Percentiles rank a stretch among this genome's conserved stretches.
Conservation (phyloP, 2,329 filamentous ascomycete genomes). For the Alternaria conjuncta region DNA sequence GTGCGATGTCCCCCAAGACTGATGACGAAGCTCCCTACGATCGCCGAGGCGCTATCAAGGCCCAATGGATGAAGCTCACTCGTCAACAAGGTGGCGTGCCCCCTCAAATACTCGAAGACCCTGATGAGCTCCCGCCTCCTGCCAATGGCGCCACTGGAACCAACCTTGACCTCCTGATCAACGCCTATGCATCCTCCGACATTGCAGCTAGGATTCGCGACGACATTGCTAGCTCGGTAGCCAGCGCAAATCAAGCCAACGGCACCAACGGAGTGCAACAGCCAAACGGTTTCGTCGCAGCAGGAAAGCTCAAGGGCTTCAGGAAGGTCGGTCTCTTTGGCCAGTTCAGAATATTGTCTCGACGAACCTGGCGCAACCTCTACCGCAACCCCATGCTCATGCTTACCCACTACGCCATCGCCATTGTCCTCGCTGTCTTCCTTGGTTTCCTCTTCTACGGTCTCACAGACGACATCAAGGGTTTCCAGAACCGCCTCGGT, state of each 20-base stretch:
- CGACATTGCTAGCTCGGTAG: conserved; percentile 76
- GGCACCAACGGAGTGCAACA: conserved; percentile 64
- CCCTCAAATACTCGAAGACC: conserved; percentile 72
- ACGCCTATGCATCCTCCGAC: conserved; percentile 77
- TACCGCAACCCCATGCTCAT: conserved; percentile 98
- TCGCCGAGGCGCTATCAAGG: conserved; percentile 58
- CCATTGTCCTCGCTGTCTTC: conserved; percentile 90
- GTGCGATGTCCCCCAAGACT: conserved; percentile 64
- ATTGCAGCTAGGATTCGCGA: conserved; percentile 76
- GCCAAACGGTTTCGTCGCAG: conserved; percentile 60
- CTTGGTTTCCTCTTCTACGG: conserved; percentile 97
- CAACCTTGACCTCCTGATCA: conserved; percentile 82
- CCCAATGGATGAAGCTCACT: conserved; percentile 66
- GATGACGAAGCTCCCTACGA: conserved; percentile 65
- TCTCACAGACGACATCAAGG: conserved; percentile 91
- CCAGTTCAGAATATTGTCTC: conserved; percentile 89
- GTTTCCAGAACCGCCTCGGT: conserved; percentile 96
- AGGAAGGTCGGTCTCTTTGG: conserved; percentile 77
- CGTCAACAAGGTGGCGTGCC: conserved; percentile 61
- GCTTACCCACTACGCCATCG: conserved; percentile 97
- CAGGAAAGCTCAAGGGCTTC: conserved; percentile 76
- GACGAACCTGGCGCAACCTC: conserved; percentile 93
- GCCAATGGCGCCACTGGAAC: conserved; percentile 67
- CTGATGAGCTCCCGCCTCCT: conserved; percentile 65
- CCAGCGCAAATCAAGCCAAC: conserved; percentile 71